Base-by-base conservation (phyloP, 2,329 filamentous ascomycete species). In the Aspergillus thermomutatus region DNA sequence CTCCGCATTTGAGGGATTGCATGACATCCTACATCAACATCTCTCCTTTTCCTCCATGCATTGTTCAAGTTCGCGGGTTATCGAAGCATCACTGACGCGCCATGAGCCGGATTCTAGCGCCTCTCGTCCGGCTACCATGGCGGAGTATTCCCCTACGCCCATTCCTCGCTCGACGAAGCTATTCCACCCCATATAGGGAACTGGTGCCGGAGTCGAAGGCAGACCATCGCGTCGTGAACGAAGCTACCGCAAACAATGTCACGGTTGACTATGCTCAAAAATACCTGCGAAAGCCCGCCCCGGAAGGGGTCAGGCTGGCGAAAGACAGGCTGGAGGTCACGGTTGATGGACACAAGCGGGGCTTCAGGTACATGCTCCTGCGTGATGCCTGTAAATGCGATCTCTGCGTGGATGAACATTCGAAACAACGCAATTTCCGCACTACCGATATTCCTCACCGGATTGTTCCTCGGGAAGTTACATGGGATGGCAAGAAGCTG, bases 351-450 rank as follows among this genome's bases (percentile, higher is more conserved):
- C 4, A 45, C 3, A 14, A 2, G 5, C 21, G 21, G 7, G 9
- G 59, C 56, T 23, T 58, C 46, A 49, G 66, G 56, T 58, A 62
- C 48, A 55, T 64, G 7, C 61, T 66, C 17, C 71, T 86, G 17
- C 83, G 85, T 26, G 84, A 87, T 62, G 72, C 75, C 21, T 87
- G 85, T 64, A 68, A 72, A 37, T 87, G 85, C 63, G 55, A 69
- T 0, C 64, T 64, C 10, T 87, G 85, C 67, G 76, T 82, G 52
- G 82, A 86, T 59, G 74, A 76, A 1, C 77, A 82, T n/a, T 86
- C 85, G 1, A 83, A 83, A 47, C 84, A 87, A 60, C 84, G 85
- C 68, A 82, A 73, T 40, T 90, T 90, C 71, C 81, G 82, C 54
- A 87, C 86, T 1, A 78, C 79, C 21, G 86, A 91, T 52, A 86